Evolutionary conservation across 257 asterid genomes (phyloP).

Genomic region (Solanum megistacrolobum): DNA sequence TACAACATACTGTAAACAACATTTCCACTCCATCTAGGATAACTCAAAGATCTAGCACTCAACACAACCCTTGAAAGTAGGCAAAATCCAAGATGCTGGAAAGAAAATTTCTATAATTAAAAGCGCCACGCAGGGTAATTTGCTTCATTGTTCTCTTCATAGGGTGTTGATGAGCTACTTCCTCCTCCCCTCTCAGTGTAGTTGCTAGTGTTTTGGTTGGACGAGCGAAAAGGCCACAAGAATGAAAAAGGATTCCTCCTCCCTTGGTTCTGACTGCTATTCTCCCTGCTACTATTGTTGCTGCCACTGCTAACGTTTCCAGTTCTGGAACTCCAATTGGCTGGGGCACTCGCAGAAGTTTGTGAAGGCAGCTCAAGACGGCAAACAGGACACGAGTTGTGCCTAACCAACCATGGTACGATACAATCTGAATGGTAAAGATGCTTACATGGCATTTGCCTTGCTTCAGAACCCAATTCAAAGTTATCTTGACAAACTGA

Average conservation of each 20-base stretch:
- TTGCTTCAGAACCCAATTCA: conserved; percentile 31
- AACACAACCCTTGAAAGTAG: neutral
- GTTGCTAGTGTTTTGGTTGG: conserved; percentile 32
- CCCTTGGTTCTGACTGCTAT: conserved; percentile 37
- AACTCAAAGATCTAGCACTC: neutral
- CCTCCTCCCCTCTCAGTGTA: conserved; percentile 21
- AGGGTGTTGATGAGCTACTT: conserved; percentile 26
- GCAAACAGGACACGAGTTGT: conserved; percentile 60
- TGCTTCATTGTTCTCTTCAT: conserved; percentile 23
- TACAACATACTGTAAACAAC: neutral
- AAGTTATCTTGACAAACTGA: conserved; percentile 50
- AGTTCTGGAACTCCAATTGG: conserved; percentile 22
- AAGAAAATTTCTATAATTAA: conserved; percentile 16
- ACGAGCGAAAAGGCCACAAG: conserved; percentile 55
- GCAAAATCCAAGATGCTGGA: conserved; percentile 1
- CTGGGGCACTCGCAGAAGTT: conserved; percentile 21
- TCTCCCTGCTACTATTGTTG: conserved; percentile 29
- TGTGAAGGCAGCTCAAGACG: conserved; percentile 34
- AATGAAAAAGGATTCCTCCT: conserved; percentile 81
- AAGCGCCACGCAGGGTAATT: conserved; percentile 30
- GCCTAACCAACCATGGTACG: conserved; percentile 44
- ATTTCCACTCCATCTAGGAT: neutral
- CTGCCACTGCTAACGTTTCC: conserved; percentile 17
- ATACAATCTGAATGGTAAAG: conserved; percentile 50
- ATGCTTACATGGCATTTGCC: conserved; percentile 50